Conservation (phyloP, 495 filamentous ascomycete genomes). For the Copromyces sp. region DNA sequence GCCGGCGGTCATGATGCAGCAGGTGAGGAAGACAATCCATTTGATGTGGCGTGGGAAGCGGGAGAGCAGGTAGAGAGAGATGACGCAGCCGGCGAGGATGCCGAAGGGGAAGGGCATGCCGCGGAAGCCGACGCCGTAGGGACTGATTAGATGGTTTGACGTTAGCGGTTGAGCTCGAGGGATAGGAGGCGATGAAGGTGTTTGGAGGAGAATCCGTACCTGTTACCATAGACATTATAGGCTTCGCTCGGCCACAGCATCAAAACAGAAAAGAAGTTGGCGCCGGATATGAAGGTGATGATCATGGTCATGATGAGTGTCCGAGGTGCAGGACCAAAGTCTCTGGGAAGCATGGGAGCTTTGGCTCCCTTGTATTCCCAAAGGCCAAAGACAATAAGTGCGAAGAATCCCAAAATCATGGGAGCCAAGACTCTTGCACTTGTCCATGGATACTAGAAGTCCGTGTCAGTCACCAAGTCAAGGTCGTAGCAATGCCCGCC, state of each 20-base stretch:
- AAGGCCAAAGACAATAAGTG: constrained; percentile 44
- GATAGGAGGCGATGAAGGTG: neutral
- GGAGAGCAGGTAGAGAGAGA: constrained; percentile 52
- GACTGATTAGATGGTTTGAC: constrained; percentile 11
- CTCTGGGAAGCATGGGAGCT: constrained; percentile 56
- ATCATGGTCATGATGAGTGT: constrained; percentile 54
- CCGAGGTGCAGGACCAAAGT: constrained; percentile 52
- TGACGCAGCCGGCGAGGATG: constrained; percentile 51
- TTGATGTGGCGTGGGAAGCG: constrained; percentile 52
- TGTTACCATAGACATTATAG: constrained; percentile 65
- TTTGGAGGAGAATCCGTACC: constrained; percentile 17
- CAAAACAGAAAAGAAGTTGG: constrained; percentile 66
- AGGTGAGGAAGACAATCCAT: constrained; percentile 51
- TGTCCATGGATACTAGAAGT: constrained; percentile 24
- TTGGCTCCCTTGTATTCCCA: constrained; percentile 56
- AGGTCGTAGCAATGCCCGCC: neutral
- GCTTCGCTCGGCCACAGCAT: constrained; percentile 68
- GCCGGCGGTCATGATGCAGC: constrained; percentile 59
- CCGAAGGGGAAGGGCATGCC: constrained; percentile 57
- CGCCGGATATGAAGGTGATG: constrained; percentile 64
- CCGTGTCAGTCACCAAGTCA: neutral
- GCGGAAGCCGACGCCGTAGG: constrained; percentile 54
- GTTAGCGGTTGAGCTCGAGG: neutral
- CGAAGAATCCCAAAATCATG: constrained; percentile 47
- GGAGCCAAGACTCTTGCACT: constrained; percentile 37